Percentiles rank a stretch among this genome's conserved stretches.
These are phyloP conservation scores for Aspergillus sp. DNA, from an alignment of 2,329 filamentous ascomycete species.

Conservation along the genomic window DNA sequence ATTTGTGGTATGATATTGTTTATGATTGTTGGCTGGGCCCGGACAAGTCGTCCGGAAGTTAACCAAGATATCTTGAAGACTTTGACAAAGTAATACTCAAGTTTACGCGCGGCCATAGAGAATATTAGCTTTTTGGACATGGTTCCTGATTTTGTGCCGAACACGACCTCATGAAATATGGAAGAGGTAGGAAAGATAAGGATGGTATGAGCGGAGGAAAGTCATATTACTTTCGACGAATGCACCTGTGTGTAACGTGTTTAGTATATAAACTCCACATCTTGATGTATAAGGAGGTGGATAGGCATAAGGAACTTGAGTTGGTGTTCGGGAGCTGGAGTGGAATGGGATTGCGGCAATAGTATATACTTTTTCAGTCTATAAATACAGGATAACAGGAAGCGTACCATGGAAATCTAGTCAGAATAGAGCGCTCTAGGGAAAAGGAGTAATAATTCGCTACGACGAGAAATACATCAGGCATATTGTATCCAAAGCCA, in stretches of 20 bases:
- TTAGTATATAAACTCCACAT: too few relatives aligned
- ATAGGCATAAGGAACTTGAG: not conserved
- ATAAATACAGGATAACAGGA: conserved; percentile 7
- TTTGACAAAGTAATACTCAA: too few relatives aligned
- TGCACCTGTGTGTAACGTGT: too few relatives aligned
- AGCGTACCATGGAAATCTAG: not conserved
- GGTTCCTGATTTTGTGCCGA: too few relatives aligned
- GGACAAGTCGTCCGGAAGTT: not conserved
- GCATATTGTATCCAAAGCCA: conserved; percentile 11
- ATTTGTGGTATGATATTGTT: not conserved
- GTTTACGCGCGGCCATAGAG: too few relatives aligned
- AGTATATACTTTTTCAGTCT: not conserved
- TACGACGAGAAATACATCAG: conserved; percentile 7
- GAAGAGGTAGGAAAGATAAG: too few relatives aligned
- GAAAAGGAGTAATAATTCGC: conserved; percentile 3
- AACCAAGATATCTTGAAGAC: too few relatives aligned
- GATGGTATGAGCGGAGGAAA: too few relatives aligned
- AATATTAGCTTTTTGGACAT: too few relatives aligned
- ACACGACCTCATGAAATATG: too few relatives aligned
- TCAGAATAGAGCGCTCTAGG: not conserved
- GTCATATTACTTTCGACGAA: too few relatives aligned
- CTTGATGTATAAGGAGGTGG: too few relatives aligned
- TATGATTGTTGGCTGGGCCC: not conserved
- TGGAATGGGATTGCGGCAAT: not conserved
- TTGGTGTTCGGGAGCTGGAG: not conserved